Evolutionary conservation across 2,329 filamentous ascomycete species (phyloP).

Genomic region (Fusarium armeniacum): DNA sequence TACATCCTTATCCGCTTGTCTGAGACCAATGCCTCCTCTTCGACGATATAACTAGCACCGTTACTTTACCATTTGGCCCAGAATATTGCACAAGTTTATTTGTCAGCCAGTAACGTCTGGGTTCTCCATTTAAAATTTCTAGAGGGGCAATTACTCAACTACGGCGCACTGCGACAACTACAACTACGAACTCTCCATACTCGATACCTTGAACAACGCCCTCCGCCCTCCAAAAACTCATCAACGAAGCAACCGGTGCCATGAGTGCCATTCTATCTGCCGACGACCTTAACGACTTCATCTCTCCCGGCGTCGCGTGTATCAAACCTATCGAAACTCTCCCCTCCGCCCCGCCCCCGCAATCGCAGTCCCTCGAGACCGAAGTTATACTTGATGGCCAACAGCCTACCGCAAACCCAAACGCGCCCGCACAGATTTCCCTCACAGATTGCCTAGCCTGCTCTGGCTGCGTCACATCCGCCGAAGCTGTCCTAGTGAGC

Average conservation of each 20-base stretch:
- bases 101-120: conserved; percentile 42
- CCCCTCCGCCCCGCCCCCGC: conserved; percentile 66
- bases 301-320: conserved; percentile 95
- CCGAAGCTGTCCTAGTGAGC: conserved; percentile 95
- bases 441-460: conserved; percentile 97
- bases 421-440: conserved; percentile 88
- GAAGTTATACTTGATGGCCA: conserved; percentile 96
- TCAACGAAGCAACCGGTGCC: conserved; percentile 48
- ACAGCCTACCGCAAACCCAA: conserved; percentile 66
- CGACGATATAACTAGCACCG: not conserved
- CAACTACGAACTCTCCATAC: conserved; percentile 16
- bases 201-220: conserved; percentile 10
- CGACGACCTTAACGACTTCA: conserved; percentile 99
- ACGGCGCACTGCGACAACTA: conserved; percentile 17
- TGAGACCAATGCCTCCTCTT: not conserved
- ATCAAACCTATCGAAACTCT: conserved; percentile 98
- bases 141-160: conserved; percentile 20
- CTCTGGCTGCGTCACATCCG: conserved; percentile 96
- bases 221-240: not conserved
- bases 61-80: conserved; percentile 1
- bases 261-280: conserved; percentile 99
- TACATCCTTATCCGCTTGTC: conserved; percentile 17
- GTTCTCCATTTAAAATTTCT: conserved; percentile 25
- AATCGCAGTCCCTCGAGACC: conserved; percentile 65
- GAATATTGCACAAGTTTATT: conserved; percentile 40